Evolutionary conservation across 2,329 filamentous ascomycete species (phyloP), one percentile per base, ranked within the genome.

Genomic region (Aspergillus sp.): DNA sequence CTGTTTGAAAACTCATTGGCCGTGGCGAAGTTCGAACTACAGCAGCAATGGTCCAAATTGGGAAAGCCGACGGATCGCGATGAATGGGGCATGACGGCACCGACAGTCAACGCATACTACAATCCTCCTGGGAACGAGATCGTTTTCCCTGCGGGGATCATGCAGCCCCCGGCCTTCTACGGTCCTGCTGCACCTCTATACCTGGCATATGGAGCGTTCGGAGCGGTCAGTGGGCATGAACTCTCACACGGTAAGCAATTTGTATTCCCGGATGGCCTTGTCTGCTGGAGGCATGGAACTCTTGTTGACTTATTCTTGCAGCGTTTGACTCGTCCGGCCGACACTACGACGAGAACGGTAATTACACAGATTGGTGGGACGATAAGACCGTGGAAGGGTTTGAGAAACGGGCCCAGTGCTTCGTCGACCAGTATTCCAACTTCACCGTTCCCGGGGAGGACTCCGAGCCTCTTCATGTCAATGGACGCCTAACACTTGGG

Each of bases 191-290:
- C 88, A 0, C 88, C 88, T 0, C 76, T 83, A 24, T 91, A 90
- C 65, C 75, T 90, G 42, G 83, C 83, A 10, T 91, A 90, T 69
- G 88, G 87, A n/a, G 85, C 84, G 0, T 88, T 90, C 69, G 88
- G 87, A 0, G 82, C 85, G 1, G 82, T 90, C 2, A 85, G 84
- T 9, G 88, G 87, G 2, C 88, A 91, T 67, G 88, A 90, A 70
- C 80, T 91, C 7, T 87, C 85, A 3, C 88, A 91, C 60, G 75
- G 75, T 77, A 71, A 60, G 71, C 66, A 22, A 18, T 11, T 42
- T 42, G 4, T 5, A 6, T 18, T 14, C 16, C 16, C 16, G 16
- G 16, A n/a, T n/a, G 18, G 31, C 39, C 26, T n/a, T 14, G 22
- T 16, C 7, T 7, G 7, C 20, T 12, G 32, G 22, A 22, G 7